Conservation (phyloP, 1,139 yeast species). For the Pichia sp. region DNA sequence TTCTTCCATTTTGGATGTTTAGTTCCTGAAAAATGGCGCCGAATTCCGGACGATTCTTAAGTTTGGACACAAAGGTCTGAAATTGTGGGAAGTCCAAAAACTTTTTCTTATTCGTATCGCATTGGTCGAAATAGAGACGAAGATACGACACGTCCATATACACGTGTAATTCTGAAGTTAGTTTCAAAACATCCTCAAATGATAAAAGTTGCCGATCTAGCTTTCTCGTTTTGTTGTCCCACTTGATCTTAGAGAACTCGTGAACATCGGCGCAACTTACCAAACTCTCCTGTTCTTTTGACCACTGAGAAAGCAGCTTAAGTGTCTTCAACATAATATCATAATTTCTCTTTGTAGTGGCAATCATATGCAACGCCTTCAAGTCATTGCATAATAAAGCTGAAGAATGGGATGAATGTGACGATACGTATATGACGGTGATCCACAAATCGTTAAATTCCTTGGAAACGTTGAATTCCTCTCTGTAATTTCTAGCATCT, state of each 20-base stretch:
- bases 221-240: slow-evolving; percentile 47
- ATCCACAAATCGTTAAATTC: slow-evolving; percentile 72
- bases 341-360: slow-evolving; percentile 59
- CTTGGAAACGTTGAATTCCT: slow-evolving; percentile 69
- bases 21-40: slow-evolving; percentile 35
- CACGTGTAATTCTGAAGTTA: slow-evolving; percentile 66
- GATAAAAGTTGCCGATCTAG: slow-evolving; percentile 34
- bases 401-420: not conserved
- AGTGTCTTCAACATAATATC: slow-evolving; percentile 42
- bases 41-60: slow-evolving; percentile 51
- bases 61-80: slow-evolving; percentile 57
- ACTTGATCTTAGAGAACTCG: slow-evolving; percentile 48
- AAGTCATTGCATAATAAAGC: slow-evolving; percentile 8
- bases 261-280: slow-evolving; percentile 42
- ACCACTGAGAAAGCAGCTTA: slow-evolving; percentile 8
- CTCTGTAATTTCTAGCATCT: slow-evolving; percentile 78
- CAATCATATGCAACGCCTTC: slow-evolving; percentile 67
- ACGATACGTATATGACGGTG: slow-evolving; percentile 55
- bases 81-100: slow-evolving; percentile 65
- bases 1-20: slow-evolving; percentile 13
- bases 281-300: slow-evolving; percentile 15
- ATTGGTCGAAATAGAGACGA: slow-evolving; percentile 23
- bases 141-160: slow-evolving; percentile 41
- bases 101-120: slow-evolving; percentile 36
- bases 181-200: slow-evolving; percentile 62